A percentile compares a stretch with the other conserved stretches of the same genome.
These are phyloP conservation scores for Pythium biforme DNA, from an alignment of 352 stramenopile species.

Conservation along the genomic window DNA sequence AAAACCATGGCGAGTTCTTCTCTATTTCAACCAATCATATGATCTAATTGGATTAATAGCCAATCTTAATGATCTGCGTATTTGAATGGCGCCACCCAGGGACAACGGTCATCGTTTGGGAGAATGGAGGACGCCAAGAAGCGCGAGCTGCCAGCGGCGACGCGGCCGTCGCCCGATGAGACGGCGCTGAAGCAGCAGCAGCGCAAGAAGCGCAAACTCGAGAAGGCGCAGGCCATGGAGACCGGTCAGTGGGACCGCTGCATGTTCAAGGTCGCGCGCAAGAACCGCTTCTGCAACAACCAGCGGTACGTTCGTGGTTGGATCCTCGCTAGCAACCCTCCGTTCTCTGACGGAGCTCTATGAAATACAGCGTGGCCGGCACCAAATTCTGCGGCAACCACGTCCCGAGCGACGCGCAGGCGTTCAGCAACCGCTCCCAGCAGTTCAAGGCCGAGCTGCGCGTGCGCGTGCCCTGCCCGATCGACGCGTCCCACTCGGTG, in stretches of 20 bases:
- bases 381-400: slow-evolving; percentile 79
- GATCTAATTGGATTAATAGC: slow-evolving; percentile 1
- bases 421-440: slow-evolving; percentile 55
- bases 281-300: slow-evolving; percentile 85
- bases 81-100: slow-evolving; percentile 14
- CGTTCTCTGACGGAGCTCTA: not conserved
- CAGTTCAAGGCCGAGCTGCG: slow-evolving; percentile 59
- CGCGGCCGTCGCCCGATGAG: slow-evolving; percentile 6
- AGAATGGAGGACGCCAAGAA: slow-evolving; percentile 32
- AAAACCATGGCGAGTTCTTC: not conserved
- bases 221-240: slow-evolving; percentile 48
- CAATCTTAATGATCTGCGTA: slow-evolving; percentile 9
- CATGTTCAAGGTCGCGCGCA: slow-evolving; percentile 77
- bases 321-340: not conserved
- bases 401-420: slow-evolving; percentile 37
- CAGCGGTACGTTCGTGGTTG: slow-evolving; percentile 33
- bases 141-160: slow-evolving; percentile 20
- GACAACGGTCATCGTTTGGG: not conserved
- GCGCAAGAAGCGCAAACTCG: slow-evolving; percentile 55
- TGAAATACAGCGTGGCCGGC: slow-evolving; percentile 39
- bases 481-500: slow-evolving; percentile 69
- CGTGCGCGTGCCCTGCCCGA: slow-evolving; percentile 66
- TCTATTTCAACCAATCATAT: slow-evolving; percentile 37
- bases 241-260: slow-evolving; percentile 68
- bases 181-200: slow-evolving; percentile 36